These are phyloP conservation scores for Ulota crispa DNA, from an alignment of 225 moss, liverwort and hornwort genomes.

Conservation along the genomic window DNA sequence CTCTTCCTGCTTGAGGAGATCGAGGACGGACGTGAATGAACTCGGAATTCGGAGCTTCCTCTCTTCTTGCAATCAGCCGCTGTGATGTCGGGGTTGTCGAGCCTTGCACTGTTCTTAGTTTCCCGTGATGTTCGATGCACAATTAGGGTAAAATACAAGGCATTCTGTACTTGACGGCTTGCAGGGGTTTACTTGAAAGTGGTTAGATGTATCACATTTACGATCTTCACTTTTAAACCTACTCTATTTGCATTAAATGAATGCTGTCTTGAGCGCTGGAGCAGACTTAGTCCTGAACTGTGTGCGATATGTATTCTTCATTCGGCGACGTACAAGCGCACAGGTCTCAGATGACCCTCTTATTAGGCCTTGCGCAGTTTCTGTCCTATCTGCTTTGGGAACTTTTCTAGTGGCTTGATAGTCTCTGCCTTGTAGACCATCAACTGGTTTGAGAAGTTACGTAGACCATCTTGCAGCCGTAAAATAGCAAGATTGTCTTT, in stretches of 20 bases:
- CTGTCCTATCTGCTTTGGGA: not conserved
- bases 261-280: no score
- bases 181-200: not conserved
- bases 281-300: no score
- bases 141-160: not conserved
- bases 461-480: not conserved
- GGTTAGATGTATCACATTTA: not conserved
- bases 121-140: not conserved
- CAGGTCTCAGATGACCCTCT: no score
- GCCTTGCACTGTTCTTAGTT: not conserved
- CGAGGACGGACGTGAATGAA: not conserved
- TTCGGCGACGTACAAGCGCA: no score
- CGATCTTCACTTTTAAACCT: not conserved
- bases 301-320: no score
- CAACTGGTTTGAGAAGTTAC: not conserved
- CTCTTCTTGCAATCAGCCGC: not conserved
- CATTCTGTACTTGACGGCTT: not conserved
- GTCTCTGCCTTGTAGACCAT: not conserved
- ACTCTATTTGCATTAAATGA: not conserved
- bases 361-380: no score
- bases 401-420: not conserved
- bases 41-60: not conserved
- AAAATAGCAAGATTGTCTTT: not conserved
- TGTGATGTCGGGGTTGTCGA: not conserved
- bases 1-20: not conserved